A percentile compares a stretch with the other conserved stretches of the same genome.
Conservation (phyloP, 371 early-diverging fungal genomes). For the Vairimorpha apis region DNA sequence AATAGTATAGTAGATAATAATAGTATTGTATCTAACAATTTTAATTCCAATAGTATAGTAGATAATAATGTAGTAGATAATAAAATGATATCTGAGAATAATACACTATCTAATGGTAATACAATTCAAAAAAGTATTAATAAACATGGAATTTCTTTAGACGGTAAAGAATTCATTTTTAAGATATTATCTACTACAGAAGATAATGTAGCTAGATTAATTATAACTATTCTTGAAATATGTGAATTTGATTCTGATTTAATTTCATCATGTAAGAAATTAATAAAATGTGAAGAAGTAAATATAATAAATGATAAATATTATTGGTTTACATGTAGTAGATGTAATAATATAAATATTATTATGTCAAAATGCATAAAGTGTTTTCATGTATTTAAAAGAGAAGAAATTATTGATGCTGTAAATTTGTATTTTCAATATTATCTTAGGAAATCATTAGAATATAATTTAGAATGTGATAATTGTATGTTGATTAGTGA, state of each 20-base stretch:
- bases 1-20: too few species aligned
- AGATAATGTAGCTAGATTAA: conserved; percentile 25
- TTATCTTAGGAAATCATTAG: conserved; percentile 14
- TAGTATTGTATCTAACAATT: too few species aligned
- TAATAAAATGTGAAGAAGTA: conserved; percentile 46
- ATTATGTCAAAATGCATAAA: conserved; percentile 45
- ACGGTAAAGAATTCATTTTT: conserved; percentile 16
- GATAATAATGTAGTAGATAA: too few species aligned
- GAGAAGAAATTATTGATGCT: conserved; percentile 32
- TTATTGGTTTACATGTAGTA: conserved; percentile 36
- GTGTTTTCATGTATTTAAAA: conserved; percentile 27
- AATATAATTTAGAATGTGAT: conserved; percentile 32
- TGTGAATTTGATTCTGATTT: background rate
- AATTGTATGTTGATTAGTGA: conserved; percentile 41
- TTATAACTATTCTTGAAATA: background rate
- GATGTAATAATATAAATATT: conserved; percentile 44
- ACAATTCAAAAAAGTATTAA: too few species aligned
- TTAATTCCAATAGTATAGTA: too few species aligned
- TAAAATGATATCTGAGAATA: too few species aligned
- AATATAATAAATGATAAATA: background rate
- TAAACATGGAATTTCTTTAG: background rate
- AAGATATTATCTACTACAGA: conserved; percentile 25
- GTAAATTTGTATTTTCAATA: conserved; percentile 30
- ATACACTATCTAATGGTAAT: too few species aligned
- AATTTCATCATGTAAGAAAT: conserved; percentile 42